Evolutionary conservation across 257 asterid genomes (phyloP).

Genomic region (Ehretia macrophylla): DNA sequence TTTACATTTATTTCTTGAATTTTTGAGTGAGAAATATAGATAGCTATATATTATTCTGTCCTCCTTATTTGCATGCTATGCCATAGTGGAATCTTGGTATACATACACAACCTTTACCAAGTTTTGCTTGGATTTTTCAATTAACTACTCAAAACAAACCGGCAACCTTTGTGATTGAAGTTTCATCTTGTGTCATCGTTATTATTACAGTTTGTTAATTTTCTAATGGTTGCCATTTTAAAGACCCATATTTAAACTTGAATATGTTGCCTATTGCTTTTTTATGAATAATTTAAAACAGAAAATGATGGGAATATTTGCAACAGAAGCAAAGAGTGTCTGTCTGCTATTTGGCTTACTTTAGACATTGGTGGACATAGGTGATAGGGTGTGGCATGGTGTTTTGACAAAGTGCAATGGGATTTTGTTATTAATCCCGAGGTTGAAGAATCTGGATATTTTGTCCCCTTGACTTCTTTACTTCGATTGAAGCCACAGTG

Average conservation of each 20-base stretch:
- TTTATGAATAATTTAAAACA: too few relatives aligned
- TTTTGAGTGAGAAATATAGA: constrained; percentile 1
- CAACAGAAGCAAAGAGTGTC: constrained; percentile 12
- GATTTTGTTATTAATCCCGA: not conserved
- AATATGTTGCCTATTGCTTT: not conserved
- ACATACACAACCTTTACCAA: too few relatives aligned
- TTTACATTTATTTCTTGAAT: not conserved
- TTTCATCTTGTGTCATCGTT: too few relatives aligned
- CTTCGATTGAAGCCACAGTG: not conserved
- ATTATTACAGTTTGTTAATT: too few relatives aligned
- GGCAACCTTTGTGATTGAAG: too few relatives aligned
- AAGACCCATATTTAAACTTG: too few relatives aligned
- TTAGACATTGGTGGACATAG: not conserved
- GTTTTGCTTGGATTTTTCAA: too few relatives aligned
- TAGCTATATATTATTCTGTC: too few relatives aligned
- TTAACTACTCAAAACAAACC: too few relatives aligned
- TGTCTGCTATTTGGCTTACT: not conserved
- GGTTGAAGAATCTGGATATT: not conserved
- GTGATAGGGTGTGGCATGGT: constrained; percentile 10
- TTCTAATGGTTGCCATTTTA: too few relatives aligned
- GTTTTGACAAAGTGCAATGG: not conserved
- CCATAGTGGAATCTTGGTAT: not conserved
- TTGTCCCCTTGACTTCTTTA: not conserved
- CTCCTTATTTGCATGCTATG: not conserved
- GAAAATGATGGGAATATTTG: constrained; percentile 24